These are phyloP conservation scores for Pezicula carpinea DNA, from an alignment of 2,329 filamentous ascomycete species.

Conservation along the genomic window DNA sequence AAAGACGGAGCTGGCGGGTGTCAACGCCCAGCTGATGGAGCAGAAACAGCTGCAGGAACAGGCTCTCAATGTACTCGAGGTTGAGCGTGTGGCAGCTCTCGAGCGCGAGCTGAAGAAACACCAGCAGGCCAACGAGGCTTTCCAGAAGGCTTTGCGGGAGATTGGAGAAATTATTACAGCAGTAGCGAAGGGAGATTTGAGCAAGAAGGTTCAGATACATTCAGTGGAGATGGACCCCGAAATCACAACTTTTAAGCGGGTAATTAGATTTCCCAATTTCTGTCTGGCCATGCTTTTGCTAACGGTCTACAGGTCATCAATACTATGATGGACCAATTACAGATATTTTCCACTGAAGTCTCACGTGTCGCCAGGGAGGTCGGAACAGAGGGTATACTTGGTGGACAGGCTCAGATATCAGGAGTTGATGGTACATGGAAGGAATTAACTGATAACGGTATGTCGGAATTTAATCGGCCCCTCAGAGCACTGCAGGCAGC, in stretches of 20 bases:
- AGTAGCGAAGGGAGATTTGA: constrained; percentile 90
- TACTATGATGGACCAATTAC: constrained; percentile 97
- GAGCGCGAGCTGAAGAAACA: constrained; percentile 95
- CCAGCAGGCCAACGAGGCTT: constrained; percentile 96
- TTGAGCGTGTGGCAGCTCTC: constrained; percentile 80
- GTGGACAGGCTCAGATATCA: constrained; percentile 88
- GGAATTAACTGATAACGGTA: constrained; percentile 84
- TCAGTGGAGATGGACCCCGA: constrained; percentile 96
- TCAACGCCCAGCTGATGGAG: constrained; percentile 79
- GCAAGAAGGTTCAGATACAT: constrained; percentile 95
- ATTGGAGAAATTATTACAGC: constrained; percentile 97
- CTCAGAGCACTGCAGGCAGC: not conserved
- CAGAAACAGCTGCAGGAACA: constrained; percentile 82
- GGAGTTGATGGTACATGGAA: constrained; percentile 98
- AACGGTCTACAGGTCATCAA: constrained; percentile 57
- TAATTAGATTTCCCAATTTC: constrained; percentile 30
- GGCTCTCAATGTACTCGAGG: constrained; percentile 77
- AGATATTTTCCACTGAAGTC: constrained; percentile 94
- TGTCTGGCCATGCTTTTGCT: not conserved
- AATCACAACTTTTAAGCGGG: constrained; percentile 95
- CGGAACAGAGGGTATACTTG: constrained; percentile 90
- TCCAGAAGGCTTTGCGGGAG: constrained; percentile 93
- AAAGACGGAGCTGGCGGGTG: constrained; percentile 77
- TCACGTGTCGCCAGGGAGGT: constrained; percentile 92
- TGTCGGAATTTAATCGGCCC: constrained; percentile 10